phyloP scores from a whole-genome alignment of 305 asterid species.

The Fraxinus albicans region DNA sequence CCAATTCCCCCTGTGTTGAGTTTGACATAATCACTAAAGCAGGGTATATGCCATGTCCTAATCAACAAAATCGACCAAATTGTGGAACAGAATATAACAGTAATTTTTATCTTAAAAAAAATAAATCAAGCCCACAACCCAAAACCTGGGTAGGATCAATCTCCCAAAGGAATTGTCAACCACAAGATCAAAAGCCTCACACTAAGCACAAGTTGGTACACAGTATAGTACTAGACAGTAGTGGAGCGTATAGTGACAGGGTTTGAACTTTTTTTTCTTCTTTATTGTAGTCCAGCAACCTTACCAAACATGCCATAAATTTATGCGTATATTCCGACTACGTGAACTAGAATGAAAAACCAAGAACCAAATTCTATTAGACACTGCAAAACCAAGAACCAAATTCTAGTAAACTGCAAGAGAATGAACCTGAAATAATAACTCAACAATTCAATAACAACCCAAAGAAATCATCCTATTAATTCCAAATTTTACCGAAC shows the following conservation, averaged over 20 bases:
- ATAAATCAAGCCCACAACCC: neutral
- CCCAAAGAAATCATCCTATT: neutral
- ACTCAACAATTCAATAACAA: neutral
- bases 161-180: neutral
- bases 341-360: neutral
- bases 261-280: neutral
- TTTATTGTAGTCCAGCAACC: neutral
- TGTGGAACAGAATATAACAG: neutral
- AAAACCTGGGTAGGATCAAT: neutral
- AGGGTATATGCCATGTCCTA: constrained; percentile 21
- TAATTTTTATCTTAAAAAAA: neutral
- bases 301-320: neutral
- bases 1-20: neutral
- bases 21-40: constrained; percentile 12
- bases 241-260: neutral
- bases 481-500: neutral
- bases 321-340: neutral
- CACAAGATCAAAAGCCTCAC: neutral
- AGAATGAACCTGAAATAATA: neutral
- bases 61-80: neutral
- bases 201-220: neutral
- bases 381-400: no score
- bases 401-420: neutral
- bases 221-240: neutral
- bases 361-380: no score